Evolutionary conservation across 2,329 filamentous ascomycete genomes (phyloP), one percentile per base, ranked within the genome.

Genomic region (Fusarium redolens): DNA sequence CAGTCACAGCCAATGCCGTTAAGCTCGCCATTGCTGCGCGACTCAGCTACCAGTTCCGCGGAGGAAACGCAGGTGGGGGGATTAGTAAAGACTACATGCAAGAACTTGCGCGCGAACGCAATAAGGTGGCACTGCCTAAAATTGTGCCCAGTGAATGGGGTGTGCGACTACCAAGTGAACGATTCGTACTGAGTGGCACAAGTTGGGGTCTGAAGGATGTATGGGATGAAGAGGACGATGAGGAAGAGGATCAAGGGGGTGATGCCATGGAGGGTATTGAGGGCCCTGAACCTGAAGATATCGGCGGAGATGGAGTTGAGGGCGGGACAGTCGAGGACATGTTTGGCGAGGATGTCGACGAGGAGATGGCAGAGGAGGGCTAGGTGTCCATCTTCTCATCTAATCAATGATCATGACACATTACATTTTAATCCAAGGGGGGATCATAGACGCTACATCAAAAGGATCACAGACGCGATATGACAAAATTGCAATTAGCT

Each of bases 11-110:
- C 37, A 90, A 90, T 76, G 92, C 92, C 44, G 85, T 95, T 38
- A 88, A 92, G 71, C 88, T 94, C n/a, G 92, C 93, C 30, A 93
- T 95, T 63, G 88, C 89, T 8, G 89, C 88, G 51, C 86, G 92
- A 7, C 85, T 93, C 47, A 88, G 90, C 35, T 92, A 91, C 79
- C 91, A 93, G 79, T 95, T 94, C 82, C 84, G 88, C 69, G 82
- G 88, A 69, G 85, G 87, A 78, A 84, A 84, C 58, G 85, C 85
- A 22, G 85, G 84, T 13, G 84, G 87, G 38, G 88, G 88, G 13
- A 84, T 89, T 56, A 89, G 86, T 80, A 95, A 95, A 79, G 93
- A 96, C 73, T 95, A 92, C 81, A 86, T 95, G 84, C 83, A 91
- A 63, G 92, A 95, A 79, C 84, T 94, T n/a, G 93, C 92, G 17